These are phyloP conservation scores for Ascocoryne sarcoides DNA, from an alignment of 2,329 filamentous ascomycete genomes.

Conservation along the genomic window DNA sequence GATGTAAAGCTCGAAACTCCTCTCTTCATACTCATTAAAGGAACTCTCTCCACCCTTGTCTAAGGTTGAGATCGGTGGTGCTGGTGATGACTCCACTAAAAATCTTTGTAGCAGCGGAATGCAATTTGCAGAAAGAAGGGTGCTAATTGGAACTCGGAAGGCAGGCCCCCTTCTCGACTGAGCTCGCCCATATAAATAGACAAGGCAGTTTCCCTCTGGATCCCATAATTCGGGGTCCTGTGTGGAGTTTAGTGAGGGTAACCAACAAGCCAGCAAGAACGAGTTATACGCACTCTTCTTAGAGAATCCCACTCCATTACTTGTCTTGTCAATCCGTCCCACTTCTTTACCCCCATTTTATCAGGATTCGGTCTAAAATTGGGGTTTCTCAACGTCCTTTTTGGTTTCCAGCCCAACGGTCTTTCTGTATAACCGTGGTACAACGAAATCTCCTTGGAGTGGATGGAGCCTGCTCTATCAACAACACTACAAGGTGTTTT, in stretches of 20 bases:
- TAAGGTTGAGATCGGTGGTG: slow-evolving; percentile 12
- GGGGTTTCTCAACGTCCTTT: slow-evolving; percentile 4
- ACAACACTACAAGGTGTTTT: not conserved
- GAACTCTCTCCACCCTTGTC: slow-evolving; percentile 5
- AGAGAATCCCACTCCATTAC: slow-evolving; percentile 36
- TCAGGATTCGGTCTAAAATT: slow-evolving; percentile 6
- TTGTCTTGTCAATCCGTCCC: slow-evolving; percentile 30
- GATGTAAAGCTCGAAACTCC: slow-evolving; percentile 53
- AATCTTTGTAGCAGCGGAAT: slow-evolving; percentile 49
- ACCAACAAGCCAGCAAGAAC: not conserved
- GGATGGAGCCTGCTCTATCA: slow-evolving; percentile 3
- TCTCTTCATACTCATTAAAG: slow-evolving; percentile 20
- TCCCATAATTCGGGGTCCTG: slow-evolving; percentile 68
- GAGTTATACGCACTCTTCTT: slow-evolving; percentile 31
- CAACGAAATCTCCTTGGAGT: slow-evolving; percentile 10
- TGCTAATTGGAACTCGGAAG: slow-evolving; percentile 54
- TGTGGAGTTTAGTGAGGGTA: not conserved
- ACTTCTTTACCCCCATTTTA: slow-evolving; percentile 26
- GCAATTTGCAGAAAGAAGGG: slow-evolving; percentile 49
- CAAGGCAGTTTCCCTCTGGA: slow-evolving; percentile 56
- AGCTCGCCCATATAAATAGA: slow-evolving; percentile 60
- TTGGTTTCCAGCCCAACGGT: slow-evolving; percentile 17
- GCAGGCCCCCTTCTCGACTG: slow-evolving; percentile 58
- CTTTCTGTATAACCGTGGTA: slow-evolving; percentile 20
- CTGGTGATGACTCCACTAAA: slow-evolving; percentile 24